Evolutionary conservation across 495 filamentous ascomycete genomes (phyloP), one percentile per base, ranked within the genome.

Genomic region (Tetracladium marchalianum): DNA sequence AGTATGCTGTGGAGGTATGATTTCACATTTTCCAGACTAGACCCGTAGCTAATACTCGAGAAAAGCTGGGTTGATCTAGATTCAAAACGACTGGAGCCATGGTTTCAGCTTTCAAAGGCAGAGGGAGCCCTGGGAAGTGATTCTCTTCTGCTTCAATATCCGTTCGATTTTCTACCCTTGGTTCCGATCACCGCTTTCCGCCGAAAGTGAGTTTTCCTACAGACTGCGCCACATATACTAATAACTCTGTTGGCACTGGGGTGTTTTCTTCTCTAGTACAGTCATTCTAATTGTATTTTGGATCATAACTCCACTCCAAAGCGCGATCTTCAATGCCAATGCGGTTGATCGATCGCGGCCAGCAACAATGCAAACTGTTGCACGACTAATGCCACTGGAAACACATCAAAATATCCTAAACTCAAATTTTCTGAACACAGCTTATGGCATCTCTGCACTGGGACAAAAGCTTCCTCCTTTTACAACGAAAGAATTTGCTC

Each of bases 131-230:
- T 31, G 1, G 66, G 57, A 0, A 46, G 52, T 27, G 44, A 71
- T 18, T 72, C 70, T 0, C 18, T 77, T 1, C 44, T 71, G 0
- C 52, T 76, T 0, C 54, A 68, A 15, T 77, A 77, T 49, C 70
- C 70, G 0, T 68, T 66, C 24, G 68, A 70, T 15, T 74, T 75
- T 39, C 36, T 76, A 3, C 62, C 68, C 0, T 57, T 64, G 31
- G 61, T 69, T n/a, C 71, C 73, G 0, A 38, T 75, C 13, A 58
- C 49, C 31, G 67, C 73, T 1, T 35, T 64, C 1, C 55, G 46
- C 19, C 39, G 50, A 31, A 53, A 63, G 72, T 69, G 46, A 45
- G 42, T 35, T 52, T 9, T 24, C 35, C 31, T 35, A 31, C 35
- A 11, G 13, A 10, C 11, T 13, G 12, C 15, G 17, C 15, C 18